phyloP scores from a whole-genome alignment of 2,329 filamentous ascomycete species.

The Dactylella cylindrospora region DNA sequence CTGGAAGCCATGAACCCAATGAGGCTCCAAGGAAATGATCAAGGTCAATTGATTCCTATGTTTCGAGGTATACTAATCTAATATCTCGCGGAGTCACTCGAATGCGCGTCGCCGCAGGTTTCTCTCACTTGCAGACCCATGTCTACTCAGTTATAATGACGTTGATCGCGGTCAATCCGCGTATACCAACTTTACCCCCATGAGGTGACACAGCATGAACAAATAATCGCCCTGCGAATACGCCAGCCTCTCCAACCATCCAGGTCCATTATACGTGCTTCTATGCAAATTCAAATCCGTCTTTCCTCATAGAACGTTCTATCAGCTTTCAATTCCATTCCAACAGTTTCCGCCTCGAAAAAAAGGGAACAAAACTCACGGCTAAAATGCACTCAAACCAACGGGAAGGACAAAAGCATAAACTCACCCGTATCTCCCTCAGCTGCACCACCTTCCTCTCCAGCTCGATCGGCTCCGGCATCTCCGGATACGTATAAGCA shows the following conservation, averaged over 20 bases:
- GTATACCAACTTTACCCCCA: conserved; percentile 19
- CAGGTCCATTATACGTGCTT: conserved; percentile 14
- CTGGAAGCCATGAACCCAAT: too few species aligned
- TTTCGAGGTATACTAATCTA: not conserved
- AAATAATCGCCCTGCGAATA: conserved; percentile 37
- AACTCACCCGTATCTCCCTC: conserved; percentile 26
- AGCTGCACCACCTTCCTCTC: conserved; percentile 8
- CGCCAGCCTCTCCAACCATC: conserved; percentile 25
- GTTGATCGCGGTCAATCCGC: too few species aligned
- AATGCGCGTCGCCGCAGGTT: too few species aligned
- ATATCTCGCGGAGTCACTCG: too few species aligned
- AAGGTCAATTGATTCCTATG: not conserved
- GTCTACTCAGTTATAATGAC: conserved; percentile 2
- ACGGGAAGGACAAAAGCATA: not conserved
- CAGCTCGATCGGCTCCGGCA: conserved; percentile 1
- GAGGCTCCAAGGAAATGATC: not conserved
- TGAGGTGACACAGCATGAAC: conserved; percentile 20
- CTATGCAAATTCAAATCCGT: conserved; percentile 26
- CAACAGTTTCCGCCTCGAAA: conserved; percentile 1
- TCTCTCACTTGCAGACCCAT: not conserved
- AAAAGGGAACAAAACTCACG: too few species aligned
- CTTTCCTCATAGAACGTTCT: too few species aligned
- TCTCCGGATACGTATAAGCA: conserved; percentile 21
- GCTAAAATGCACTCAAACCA: not conserved
- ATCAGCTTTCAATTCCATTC: not conserved